These are phyloP conservation scores for Spizellomyces punctatus DNA, from an alignment of 192 early-diverging fungal genomes.

Conservation along the genomic window DNA sequence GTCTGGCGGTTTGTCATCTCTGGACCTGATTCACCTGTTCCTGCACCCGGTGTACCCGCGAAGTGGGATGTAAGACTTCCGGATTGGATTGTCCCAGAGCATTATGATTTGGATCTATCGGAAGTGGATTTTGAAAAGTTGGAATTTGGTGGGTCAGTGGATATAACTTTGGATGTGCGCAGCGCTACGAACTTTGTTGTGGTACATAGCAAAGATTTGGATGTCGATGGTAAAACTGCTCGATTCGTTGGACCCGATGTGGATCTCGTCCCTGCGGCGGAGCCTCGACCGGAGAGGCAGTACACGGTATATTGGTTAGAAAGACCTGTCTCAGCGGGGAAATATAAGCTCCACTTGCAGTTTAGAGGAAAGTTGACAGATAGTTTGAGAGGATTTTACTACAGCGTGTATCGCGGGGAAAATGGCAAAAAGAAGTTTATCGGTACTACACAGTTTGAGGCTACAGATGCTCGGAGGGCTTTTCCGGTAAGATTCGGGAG, in stretches of 20 bases:
- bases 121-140: constrained; percentile 4
- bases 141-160: constrained; percentile 19
- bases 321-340: not conserved
- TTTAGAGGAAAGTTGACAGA: constrained; percentile 39
- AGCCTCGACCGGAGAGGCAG: not conserved
- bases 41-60: no score
- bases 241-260: not conserved
- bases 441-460: constrained; percentile 88
- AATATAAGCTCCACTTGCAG: not conserved
- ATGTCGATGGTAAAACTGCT: not conserved
- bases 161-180: constrained; percentile 59
- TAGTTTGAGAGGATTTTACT: constrained; percentile 86
- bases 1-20: no score
- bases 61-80: constrained; percentile 2
- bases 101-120: constrained; percentile 24
- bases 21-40: no score
- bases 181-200: constrained; percentile 61
- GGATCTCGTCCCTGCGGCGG: not conserved
- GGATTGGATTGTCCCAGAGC: constrained; percentile 9
- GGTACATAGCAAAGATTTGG: constrained; percentile 37
- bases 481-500: constrained; percentile 70
- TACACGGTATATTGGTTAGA: constrained; percentile 17
- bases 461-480: constrained; percentile 82
- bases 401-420: constrained; percentile 60
- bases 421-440: constrained; percentile 56